Conservation (phyloP, 306 rosid genomes). For the Carpinus viminea region DNA sequence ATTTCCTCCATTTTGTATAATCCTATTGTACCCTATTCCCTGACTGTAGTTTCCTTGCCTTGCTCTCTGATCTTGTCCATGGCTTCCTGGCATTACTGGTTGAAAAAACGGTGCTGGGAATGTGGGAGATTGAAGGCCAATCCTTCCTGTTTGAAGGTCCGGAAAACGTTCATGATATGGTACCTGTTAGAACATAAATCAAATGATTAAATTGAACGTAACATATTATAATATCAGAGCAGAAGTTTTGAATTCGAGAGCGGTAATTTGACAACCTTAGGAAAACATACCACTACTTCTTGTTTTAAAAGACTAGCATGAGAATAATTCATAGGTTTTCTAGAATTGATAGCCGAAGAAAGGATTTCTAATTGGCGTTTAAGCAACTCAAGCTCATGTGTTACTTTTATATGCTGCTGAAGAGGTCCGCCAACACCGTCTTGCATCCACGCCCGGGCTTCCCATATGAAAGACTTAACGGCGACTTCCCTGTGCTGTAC, state of each 20-base stretch:
- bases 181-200: too few species aligned
- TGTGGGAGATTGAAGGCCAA: background rate
- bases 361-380: too few species aligned
- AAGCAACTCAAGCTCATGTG: background rate
- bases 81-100: background rate
- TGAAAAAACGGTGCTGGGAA: background rate
- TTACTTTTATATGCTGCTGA: background rate
- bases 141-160: too few species aligned
- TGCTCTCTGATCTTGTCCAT: background rate
- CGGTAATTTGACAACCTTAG: background rate
- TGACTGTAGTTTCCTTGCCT: too few species aligned
- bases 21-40: background rate
- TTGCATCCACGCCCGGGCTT: conserved; percentile 22
- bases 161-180: too few species aligned
- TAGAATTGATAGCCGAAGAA: background rate
- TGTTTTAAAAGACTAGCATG: background rate
- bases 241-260: too few species aligned
- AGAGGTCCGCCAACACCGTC: conserved; percentile 20
- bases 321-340: background rate
- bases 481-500: background rate
- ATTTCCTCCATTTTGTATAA: background rate
- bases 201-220: too few species aligned
- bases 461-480: conserved; percentile 27
- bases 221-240: too few species aligned
- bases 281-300: background rate